These are phyloP conservation scores for Yamadazyma membranifaciens DNA, from an alignment of 1,139 yeast species.

Conservation along the genomic window DNA sequence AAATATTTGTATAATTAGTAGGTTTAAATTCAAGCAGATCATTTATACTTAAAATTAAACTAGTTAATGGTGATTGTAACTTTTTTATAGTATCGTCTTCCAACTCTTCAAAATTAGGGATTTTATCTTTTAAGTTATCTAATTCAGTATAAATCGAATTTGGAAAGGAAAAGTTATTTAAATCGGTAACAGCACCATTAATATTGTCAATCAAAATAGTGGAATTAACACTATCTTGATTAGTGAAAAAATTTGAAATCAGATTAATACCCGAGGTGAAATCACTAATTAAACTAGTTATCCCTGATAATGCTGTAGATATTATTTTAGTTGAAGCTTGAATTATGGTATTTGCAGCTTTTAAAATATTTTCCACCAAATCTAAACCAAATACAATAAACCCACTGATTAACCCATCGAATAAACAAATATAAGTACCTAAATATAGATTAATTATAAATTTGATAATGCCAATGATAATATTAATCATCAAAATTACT, in stretches of 20 bases:
- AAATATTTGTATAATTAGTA: constrained; percentile 1
- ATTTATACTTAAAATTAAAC: constrained; percentile 17
- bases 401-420: constrained; percentile 72
- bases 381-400: constrained; percentile 68
- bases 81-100: constrained; percentile 30
- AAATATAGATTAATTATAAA: constrained; percentile 71
- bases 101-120: constrained; percentile 59
- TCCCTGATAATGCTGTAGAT: constrained; percentile 10
- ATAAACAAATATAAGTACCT: constrained; percentile 84
- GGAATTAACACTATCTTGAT: constrained; percentile 33
- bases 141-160: constrained; percentile 54
- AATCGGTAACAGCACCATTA: constrained; percentile 54
- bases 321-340: constrained; percentile 14
- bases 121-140: constrained; percentile 37
- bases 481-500: constrained; percentile 44
- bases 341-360: constrained; percentile 47
- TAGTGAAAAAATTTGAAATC: constrained; percentile 50
- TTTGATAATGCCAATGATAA: constrained; percentile 56
- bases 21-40: constrained; percentile 6
- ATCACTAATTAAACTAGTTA: constrained; percentile 8
- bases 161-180: constrained; percentile 65
- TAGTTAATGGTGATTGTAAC: constrained; percentile 20
- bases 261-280: constrained; percentile 13
- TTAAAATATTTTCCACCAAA: constrained; percentile 63
- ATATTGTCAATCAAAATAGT: constrained; percentile 40